Percentiles rank a stretch among this genome's conserved stretches.
Evolutionary conservation across 2,329 filamentous ascomycete species (phyloP).

Genomic region (Paramyrothecium sp.): DNA sequence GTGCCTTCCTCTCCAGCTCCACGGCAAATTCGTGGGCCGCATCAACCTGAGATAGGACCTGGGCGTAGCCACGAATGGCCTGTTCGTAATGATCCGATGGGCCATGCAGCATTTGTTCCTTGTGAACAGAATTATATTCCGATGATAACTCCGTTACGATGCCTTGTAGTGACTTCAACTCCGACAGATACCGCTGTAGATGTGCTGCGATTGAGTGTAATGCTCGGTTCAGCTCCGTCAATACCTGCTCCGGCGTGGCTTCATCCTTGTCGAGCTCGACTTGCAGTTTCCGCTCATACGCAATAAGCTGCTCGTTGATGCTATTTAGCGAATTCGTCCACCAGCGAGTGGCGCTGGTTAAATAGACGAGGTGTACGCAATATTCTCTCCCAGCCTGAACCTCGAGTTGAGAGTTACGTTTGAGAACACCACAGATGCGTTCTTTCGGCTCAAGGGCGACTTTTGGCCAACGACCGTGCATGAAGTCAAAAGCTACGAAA

Average conservation of each 20-base stretch:
- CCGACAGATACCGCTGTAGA: neutral
- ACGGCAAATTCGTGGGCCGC: neutral
- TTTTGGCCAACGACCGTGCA: neutral
- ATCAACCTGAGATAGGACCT: neutral
- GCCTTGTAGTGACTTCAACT: neutral
- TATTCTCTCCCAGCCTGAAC: neutral
- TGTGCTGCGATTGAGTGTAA: neutral
- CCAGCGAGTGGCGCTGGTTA: neutral
- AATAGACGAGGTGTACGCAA: neutral
- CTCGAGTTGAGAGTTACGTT: neutral
- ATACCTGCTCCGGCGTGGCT: neutral
- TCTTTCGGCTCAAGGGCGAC: neutral
- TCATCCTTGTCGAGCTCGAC: neutral
- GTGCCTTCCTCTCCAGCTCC: neutral
- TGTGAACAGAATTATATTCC: neutral
- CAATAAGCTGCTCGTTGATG: neutral
- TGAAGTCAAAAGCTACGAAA: neutral
- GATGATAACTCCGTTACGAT: neutral
- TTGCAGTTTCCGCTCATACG: neutral
- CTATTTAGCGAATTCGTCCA: neutral
- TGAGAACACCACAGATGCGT: neutral
- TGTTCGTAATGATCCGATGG: neutral
- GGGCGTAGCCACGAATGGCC: neutral
- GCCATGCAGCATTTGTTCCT: neutral
- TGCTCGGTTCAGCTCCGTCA: neutral